phyloP scores from a whole-genome alignment of 2,329 filamentous ascomycete species.

The Verticillium nubilum region DNA sequence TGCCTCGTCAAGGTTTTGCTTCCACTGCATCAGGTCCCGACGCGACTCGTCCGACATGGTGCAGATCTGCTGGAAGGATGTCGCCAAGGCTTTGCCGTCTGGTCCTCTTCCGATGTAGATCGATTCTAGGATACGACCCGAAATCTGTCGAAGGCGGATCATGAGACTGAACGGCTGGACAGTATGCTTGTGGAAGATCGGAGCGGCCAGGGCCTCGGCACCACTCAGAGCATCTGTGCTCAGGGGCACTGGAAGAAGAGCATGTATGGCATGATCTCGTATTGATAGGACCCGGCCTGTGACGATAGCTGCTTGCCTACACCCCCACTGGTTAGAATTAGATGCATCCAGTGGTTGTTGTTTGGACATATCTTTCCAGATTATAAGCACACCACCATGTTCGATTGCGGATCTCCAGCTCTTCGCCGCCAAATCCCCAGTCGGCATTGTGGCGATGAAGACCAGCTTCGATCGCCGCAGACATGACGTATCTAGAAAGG shows the following conservation, averaged over 20 bases:
- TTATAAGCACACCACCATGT: constrained; percentile 19
- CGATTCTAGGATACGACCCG: constrained; percentile 17
- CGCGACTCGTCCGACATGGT: constrained; percentile 11
- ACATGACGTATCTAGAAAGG: constrained; percentile 18
- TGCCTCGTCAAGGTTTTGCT: constrained; percentile 9
- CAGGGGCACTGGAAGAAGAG: constrained; percentile 7
- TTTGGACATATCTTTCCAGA: constrained; percentile 8
- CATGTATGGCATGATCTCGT: constrained; percentile 17
- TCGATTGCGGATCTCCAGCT: constrained; percentile 15
- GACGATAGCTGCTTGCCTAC: constrained; percentile 14
- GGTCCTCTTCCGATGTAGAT: constrained; percentile 17
- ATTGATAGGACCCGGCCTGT: constrained; percentile 17
- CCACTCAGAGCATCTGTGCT: constrained; percentile 11
- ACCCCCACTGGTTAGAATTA: not conserved
- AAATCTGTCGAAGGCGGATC: constrained; percentile 12
- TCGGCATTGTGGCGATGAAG: constrained; percentile 16
- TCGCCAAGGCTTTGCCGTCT: constrained; percentile 12
- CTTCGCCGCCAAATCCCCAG: constrained; percentile 14
- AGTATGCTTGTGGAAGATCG: constrained; percentile 9
- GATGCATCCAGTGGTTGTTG: too few species aligned
- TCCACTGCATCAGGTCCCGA: constrained; percentile 14
- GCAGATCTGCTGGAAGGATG: constrained; percentile 17
- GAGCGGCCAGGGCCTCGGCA: constrained; percentile 7
- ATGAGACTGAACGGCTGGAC: constrained; percentile 9
- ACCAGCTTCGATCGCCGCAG: constrained; percentile 16